Conservation (phyloP, 306 rosid species). For the Trifolium dubium region DNA sequence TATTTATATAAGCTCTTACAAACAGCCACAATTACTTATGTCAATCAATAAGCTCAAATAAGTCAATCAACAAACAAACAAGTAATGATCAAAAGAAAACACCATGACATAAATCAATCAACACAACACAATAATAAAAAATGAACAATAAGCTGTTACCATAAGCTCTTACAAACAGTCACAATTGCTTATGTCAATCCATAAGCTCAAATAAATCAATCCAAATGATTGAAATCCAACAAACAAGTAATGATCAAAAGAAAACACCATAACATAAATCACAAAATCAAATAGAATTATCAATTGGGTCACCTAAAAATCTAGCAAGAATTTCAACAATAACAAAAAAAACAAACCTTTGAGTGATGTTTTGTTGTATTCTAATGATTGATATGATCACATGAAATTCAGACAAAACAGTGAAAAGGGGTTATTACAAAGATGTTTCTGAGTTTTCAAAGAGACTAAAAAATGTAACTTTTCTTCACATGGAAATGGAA, state of each 20-base stretch:
- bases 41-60: no score
- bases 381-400: constrained; percentile 31
- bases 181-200: no score
- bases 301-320: constrained; percentile 43
- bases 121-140: constrained; percentile 37
- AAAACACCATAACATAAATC: constrained; percentile 32
- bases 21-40: no score
- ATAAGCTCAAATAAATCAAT: no score
- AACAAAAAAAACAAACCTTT: constrained; percentile 30
- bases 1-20: no score
- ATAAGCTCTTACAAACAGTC: no score
- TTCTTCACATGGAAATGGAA: constrained; percentile 24
- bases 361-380: neutral
- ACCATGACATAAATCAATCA: constrained; percentile 27
- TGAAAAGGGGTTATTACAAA: constrained; percentile 11
- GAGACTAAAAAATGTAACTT: constrained; percentile 44
- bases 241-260: constrained; percentile 32
- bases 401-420: constrained; percentile 40
- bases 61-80: constrained; percentile 31
- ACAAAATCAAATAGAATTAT: constrained; percentile 38
- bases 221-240: constrained; percentile 26
- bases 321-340: constrained; percentile 37
- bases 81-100: constrained; percentile 30
- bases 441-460: constrained; percentile 65
- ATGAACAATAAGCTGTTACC: no score